A percentile compares a stretch with the other conserved stretches of the same genome.
Evolutionary conservation across 352 stramenopile species (phyloP).

Genomic region (Phytophthora idaei): DNA sequence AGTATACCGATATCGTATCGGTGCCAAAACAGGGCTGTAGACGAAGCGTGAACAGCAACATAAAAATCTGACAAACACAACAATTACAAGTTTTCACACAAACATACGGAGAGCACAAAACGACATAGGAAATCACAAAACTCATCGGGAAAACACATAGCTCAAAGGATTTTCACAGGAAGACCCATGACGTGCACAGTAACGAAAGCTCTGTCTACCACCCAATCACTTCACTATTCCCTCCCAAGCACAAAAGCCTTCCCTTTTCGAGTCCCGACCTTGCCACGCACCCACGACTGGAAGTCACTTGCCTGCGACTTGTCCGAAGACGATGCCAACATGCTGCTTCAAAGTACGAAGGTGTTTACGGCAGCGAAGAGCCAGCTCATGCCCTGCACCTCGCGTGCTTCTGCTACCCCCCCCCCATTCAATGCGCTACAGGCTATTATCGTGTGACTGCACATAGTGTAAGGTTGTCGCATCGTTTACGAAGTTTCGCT

Average conservation of each 20-base stretch:
- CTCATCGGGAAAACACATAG: too few relatives aligned
- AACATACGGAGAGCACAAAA: too few relatives aligned
- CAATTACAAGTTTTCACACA: too few relatives aligned
- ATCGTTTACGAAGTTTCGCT: not conserved
- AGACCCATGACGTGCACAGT: too few relatives aligned
- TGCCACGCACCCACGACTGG: not conserved
- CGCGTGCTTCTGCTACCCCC: not conserved
- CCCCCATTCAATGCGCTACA: constrained; percentile 10
- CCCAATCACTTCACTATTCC: too few relatives aligned
- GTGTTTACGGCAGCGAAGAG: not conserved
- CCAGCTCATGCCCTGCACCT: constrained; percentile 8
- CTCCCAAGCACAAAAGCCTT: not conserved
- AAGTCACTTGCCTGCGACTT: not conserved
- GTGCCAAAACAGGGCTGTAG: too few relatives aligned
- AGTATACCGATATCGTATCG: too few relatives aligned
- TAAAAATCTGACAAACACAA: too few relatives aligned
- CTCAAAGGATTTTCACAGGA: too few relatives aligned
- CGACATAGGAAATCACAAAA: too few relatives aligned
- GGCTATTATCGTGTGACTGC: not conserved
- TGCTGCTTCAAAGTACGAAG: not conserved
- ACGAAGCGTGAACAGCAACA: too few relatives aligned
- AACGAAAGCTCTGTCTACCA: too few relatives aligned
- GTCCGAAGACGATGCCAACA: not conserved
- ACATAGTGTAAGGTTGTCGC: not conserved
- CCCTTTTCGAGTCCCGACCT: not conserved